Percentiles rank a stretch among this genome's conserved stretches.
Evolutionary conservation across 2,329 filamentous ascomycete species (phyloP).

Genomic region (Epichloe brachyelytri): DNA sequence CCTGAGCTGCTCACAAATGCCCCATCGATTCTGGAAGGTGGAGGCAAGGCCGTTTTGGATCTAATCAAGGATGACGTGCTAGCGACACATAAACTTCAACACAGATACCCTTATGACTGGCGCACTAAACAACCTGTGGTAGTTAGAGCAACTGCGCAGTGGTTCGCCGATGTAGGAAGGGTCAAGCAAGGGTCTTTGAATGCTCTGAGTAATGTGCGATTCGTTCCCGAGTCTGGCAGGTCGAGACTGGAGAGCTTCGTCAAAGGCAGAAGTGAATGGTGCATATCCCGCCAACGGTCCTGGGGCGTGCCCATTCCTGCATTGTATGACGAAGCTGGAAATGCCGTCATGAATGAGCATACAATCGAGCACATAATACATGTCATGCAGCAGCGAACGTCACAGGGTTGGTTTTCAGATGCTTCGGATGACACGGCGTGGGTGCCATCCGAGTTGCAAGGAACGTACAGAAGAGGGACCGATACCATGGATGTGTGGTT

Average conservation of each 20-base stretch:
- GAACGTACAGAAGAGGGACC: conserved; percentile 57
- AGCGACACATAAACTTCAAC: conserved; percentile 55
- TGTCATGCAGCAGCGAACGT: conserved; percentile 62
- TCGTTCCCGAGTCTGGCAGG: conserved; percentile 64
- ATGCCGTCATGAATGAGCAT: conserved; percentile 65
- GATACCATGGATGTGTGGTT: conserved; percentile 99
- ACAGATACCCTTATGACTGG: conserved; percentile 99
- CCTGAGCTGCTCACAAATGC: conserved; percentile 52
- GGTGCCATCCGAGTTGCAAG: conserved; percentile 53
- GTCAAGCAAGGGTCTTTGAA: conserved; percentile 65
- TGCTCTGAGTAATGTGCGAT: conserved; percentile 58
- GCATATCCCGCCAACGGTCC: conserved; percentile 86
- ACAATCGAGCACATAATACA: conserved; percentile 76
- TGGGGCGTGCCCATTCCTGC: conserved; percentile 97
- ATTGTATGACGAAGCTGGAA: conserved; percentile 59
- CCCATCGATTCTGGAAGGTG: conserved; percentile 57
- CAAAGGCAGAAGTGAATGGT: conserved; percentile 85
- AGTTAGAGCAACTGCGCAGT: conserved; percentile 84
- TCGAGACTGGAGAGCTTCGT: conserved; percentile 75
- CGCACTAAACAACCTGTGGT: conserved; percentile 88
- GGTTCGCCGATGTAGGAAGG: conserved; percentile 84
- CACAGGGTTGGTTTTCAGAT: conserved; percentile 94
- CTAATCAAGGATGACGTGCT: conserved; percentile 56
- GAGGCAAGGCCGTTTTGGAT: conserved; percentile 55
- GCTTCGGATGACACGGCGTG: conserved; percentile 60